phyloP scores from a whole-genome alignment of 805 yeast species.

The Starmerella geochares region DNA sequence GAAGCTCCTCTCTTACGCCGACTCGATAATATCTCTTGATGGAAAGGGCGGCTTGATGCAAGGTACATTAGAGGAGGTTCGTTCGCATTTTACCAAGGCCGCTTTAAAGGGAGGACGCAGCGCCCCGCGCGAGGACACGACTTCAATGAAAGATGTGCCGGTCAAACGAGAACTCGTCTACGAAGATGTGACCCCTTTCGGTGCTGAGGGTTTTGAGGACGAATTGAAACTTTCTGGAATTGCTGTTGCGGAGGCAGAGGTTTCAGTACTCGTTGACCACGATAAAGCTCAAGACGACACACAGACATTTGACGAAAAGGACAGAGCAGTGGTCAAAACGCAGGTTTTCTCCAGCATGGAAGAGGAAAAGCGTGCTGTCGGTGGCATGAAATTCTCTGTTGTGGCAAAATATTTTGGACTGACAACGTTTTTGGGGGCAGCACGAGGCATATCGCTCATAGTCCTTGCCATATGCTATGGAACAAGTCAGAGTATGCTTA shows the following conservation, averaged over 20 bases:
- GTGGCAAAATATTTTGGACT: slow-evolving; percentile 29
- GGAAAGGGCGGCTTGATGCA: slow-evolving; percentile 32
- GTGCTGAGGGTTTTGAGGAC: not conserved
- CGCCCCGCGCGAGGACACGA: too few species aligned
- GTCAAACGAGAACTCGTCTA: too few species aligned
- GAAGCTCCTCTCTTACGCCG: slow-evolving; percentile 57
- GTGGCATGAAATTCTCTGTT: slow-evolving; percentile 22
- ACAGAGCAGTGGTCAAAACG: not conserved
- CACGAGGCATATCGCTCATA: not conserved
- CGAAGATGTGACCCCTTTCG: too few species aligned
- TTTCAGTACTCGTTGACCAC: not conserved
- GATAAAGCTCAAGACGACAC: not conserved
- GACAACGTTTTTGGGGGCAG: not conserved
- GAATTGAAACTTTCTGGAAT: not conserved
- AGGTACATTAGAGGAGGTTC: too few species aligned
- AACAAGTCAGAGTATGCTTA: slow-evolving; percentile 32
- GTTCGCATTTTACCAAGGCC: too few species aligned
- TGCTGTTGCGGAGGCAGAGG: not conserved
- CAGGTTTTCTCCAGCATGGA: not conserved
- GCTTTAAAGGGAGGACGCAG: too few species aligned
- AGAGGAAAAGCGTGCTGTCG: slow-evolving; percentile 7
- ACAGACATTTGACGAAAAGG: not conserved
- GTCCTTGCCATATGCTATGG: slow-evolving; percentile 31
- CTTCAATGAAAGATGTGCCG: too few species aligned
- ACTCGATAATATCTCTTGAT: slow-evolving; percentile 50